phyloP scores from a whole-genome alignment of 805 yeast species.

The Scheffersomyces stipitis region DNA sequence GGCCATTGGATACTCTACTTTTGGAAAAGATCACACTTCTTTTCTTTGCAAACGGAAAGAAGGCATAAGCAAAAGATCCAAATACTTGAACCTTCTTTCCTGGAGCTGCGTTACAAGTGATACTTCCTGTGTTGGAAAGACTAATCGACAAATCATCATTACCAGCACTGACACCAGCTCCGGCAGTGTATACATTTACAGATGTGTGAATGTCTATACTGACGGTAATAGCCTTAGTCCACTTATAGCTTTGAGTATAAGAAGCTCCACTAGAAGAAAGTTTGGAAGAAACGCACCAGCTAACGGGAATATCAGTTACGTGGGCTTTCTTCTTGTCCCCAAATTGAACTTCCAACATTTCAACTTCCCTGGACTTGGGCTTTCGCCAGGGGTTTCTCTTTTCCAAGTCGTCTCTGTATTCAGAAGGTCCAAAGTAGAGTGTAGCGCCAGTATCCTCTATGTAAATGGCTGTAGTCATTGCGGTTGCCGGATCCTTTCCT shows the following conservation, averaged over 20 bases:
- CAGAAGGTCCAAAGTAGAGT: conserved; percentile 8
- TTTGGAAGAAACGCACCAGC: conserved; percentile 15
- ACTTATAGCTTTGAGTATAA: conserved; percentile 12
- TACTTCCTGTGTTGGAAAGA: conserved; percentile 12
- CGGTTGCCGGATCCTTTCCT: conserved; percentile 4
- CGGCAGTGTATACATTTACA: conserved; percentile 3
- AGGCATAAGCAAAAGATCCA: conserved; percentile 9
- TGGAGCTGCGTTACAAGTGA: conserved; percentile 16
- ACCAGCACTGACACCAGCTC: conserved; percentile 5
- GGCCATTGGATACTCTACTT: not conserved
- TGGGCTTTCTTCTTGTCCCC: conserved; percentile 8
- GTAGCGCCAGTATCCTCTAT: conserved; percentile 7
- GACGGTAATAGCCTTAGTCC: conserved; percentile 7
- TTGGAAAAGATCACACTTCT: conserved; percentile 7
- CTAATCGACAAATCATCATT: conserved; percentile 10
- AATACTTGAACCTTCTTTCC: conserved; percentile 19
- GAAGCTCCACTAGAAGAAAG: conserved; percentile 16
- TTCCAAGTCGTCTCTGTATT: not conserved
- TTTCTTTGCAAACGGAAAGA: conserved; percentile 14
- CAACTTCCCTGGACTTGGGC: conserved; percentile 8
- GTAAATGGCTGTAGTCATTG: conserved; percentile 6
- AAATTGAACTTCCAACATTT: conserved; percentile 18
- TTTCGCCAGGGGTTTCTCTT: not conserved
- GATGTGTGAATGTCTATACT: conserved; percentile 5
- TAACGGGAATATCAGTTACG: conserved; percentile 13